phyloP scores from a whole-genome alignment of 31 red algal species.

The Endocladia muricata region DNA sequence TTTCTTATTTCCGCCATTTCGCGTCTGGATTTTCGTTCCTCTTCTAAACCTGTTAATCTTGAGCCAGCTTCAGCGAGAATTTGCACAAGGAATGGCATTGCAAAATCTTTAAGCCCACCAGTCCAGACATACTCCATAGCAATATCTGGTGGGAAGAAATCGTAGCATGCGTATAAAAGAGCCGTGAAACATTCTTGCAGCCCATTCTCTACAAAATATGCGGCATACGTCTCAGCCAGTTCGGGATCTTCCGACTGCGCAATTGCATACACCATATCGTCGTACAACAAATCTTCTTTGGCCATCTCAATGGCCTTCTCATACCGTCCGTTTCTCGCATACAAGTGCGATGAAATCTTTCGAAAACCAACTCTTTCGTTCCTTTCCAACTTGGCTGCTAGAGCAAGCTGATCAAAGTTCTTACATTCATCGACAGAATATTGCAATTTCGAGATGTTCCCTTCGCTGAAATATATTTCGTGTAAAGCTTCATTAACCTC shows the following conservation, averaged over 20 bases:
- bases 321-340: slow-evolving; percentile 68
- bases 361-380: slow-evolving; percentile 77
- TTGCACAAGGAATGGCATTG: slow-evolving; percentile 97
- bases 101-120: slow-evolving; percentile 64
- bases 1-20: slow-evolving; percentile 45
- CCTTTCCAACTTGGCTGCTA: slow-evolving; percentile 65
- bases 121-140: slow-evolving; percentile 89
- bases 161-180: slow-evolving; percentile 81
- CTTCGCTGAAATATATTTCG: slow-evolving; percentile 66
- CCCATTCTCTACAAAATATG: slow-evolving; percentile 65
- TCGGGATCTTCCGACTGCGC: slow-evolving; percentile 64
- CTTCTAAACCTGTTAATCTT: slow-evolving; percentile 81
- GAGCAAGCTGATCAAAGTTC: slow-evolving; percentile 91
- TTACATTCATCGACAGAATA: slow-evolving; percentile 59
- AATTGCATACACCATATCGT: slow-evolving; percentile 80
- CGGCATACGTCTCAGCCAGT: slow-evolving; percentile 72
- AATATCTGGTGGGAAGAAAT: slow-evolving; percentile 82
- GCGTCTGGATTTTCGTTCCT: slow-evolving; percentile 70
- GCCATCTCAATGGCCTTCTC: slow-evolving; percentile 89
- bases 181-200: slow-evolving; percentile 76
- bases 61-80: slow-evolving; percentile 72
- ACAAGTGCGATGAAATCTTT: slow-evolving; percentile 64
- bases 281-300: slow-evolving; percentile 78
- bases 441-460: slow-evolving; percentile 59
- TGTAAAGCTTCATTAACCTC: slow-evolving; percentile 92